These are phyloP conservation scores for Nannizziopsis arthrosporioides DNA, from an alignment of 2,329 filamentous ascomycete genomes.

Conservation along the genomic window DNA sequence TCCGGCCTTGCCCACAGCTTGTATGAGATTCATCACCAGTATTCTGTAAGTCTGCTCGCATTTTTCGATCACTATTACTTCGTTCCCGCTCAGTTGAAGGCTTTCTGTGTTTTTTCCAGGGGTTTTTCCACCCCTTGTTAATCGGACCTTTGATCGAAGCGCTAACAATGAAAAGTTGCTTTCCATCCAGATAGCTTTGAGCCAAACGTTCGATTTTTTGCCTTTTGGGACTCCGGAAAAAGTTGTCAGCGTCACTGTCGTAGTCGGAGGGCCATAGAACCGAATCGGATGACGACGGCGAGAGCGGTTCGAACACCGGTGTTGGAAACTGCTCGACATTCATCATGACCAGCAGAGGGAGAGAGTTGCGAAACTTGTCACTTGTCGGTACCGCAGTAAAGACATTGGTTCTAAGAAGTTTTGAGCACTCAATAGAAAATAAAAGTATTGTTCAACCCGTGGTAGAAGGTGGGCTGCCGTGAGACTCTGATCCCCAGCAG, in stretches of 20 bases:
- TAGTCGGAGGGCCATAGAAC: constrained; percentile 18
- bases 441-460: background rate
- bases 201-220: constrained; percentile 34
- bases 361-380: background rate
- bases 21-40: background rate
- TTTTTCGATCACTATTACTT: background rate
- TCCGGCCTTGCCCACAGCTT: background rate
- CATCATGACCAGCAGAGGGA: constrained; percentile 9
- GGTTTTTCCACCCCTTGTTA: constrained; percentile 35
- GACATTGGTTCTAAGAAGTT: constrained; percentile 1
- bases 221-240: constrained; percentile 27
- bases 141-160: constrained; percentile 38
- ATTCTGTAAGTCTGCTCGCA: background rate
- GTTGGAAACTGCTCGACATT: constrained; percentile 12
- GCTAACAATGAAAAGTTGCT: constrained; percentile 35
- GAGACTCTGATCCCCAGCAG: background rate
- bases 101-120: constrained; percentile 26
- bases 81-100: background rate
- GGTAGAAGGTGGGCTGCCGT: background rate
- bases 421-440: background rate
- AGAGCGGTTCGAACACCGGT: constrained; percentile 27
- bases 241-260: constrained; percentile 30
- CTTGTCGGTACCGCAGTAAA: too few species aligned
- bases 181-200: constrained; percentile 33
- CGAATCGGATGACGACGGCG: constrained; percentile 19